These are phyloP conservation scores for Pseudogymnoascus sp. DNA, from an alignment of 2,329 filamentous ascomycete genomes.

Conservation along the genomic window DNA sequence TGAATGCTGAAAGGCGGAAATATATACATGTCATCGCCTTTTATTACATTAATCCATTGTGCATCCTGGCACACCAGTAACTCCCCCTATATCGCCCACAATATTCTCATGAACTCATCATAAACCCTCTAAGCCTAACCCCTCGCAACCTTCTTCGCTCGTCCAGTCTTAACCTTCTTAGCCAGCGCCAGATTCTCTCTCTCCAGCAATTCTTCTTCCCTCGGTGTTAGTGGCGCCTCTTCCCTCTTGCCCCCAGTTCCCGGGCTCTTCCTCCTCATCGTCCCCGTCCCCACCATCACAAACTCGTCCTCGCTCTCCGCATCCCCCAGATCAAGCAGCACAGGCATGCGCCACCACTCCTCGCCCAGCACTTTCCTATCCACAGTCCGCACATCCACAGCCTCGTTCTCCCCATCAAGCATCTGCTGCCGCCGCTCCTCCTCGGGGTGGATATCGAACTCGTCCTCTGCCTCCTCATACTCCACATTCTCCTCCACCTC, in stretches of 20 bases:
- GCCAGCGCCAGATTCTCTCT: background rate
- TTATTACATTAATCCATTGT: background rate
- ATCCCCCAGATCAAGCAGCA: slow-evolving; percentile 85
- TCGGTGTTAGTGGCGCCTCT: slow-evolving; percentile 20
- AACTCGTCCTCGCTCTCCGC: slow-evolving; percentile 94
- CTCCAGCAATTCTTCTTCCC: background rate
- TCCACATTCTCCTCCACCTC: slow-evolving; percentile 98
- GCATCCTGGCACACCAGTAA: background rate
- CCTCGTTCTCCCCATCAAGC: slow-evolving; percentile 86
- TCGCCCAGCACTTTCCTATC: slow-evolving; percentile 58
- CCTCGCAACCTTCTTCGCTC: background rate
- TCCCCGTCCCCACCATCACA: slow-evolving; percentile 62
- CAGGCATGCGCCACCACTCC: slow-evolving; percentile 78
- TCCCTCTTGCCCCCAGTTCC: slow-evolving; percentile 66
- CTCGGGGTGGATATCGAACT: slow-evolving; percentile 94
- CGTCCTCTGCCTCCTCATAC: slow-evolving; percentile 91
- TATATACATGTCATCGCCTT: background rate
- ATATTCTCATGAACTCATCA: background rate
- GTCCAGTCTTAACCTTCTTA: background rate
- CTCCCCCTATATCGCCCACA: background rate
- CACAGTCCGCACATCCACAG: slow-evolving; percentile 73
- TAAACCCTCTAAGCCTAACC: background rate
- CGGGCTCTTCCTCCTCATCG: slow-evolving; percentile 79
- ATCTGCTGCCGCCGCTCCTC: slow-evolving; percentile 90
- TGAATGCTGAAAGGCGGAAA: background rate